Evolutionary conservation across 306 rosid genomes (phyloP).

Genomic region (Trifolium dubium): DNA sequence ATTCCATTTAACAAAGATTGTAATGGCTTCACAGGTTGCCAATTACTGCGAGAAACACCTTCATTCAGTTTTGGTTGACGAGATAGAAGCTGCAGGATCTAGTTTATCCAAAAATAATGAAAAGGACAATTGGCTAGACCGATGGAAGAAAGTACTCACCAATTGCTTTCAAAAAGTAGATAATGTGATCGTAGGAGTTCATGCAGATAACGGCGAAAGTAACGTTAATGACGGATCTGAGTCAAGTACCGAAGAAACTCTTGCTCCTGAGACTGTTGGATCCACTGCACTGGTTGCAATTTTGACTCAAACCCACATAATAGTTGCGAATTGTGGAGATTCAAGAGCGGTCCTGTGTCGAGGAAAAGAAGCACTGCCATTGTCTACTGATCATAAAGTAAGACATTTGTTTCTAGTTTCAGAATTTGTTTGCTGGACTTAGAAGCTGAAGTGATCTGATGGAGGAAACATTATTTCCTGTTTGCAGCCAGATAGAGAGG

Average conservation of each 20-base stretch:
- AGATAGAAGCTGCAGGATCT: conserved; percentile 52
- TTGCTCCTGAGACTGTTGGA: conserved; percentile 74
- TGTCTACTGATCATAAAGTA: conserved; percentile 85
- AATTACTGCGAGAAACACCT: conserved; percentile 68
- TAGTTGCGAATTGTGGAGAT: conserved; percentile 82
- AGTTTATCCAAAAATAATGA: conserved; percentile 38
- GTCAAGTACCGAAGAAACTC: conserved; percentile 43
- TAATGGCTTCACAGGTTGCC: conserved; percentile 64
- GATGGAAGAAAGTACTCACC: conserved; percentile 64
- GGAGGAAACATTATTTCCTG: conserved; percentile 20
- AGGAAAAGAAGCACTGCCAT: conserved; percentile 64
- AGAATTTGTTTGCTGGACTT: conserved; percentile 17
- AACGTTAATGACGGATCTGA: conserved; percentile 35
- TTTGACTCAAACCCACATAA: conserved; percentile 59
- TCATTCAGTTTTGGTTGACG: conserved; percentile 71
- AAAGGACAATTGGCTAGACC: conserved; percentile 51
- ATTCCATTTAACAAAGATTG: conserved; percentile 26
- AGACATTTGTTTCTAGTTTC: conserved; percentile 36
- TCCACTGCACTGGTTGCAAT: conserved; percentile 82
- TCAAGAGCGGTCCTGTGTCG: conserved; percentile 79
- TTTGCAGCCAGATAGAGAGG: conserved; percentile 77
- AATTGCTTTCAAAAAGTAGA: conserved; percentile 72
- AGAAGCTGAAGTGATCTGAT: conserved; percentile 37
- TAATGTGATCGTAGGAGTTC: conserved; percentile 58
- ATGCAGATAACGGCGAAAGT: conserved; percentile 30